These are phyloP conservation scores for Hordeum marinum DNA, from an alignment of 176 grass and related monocot genomes.

Conservation along the genomic window DNA sequence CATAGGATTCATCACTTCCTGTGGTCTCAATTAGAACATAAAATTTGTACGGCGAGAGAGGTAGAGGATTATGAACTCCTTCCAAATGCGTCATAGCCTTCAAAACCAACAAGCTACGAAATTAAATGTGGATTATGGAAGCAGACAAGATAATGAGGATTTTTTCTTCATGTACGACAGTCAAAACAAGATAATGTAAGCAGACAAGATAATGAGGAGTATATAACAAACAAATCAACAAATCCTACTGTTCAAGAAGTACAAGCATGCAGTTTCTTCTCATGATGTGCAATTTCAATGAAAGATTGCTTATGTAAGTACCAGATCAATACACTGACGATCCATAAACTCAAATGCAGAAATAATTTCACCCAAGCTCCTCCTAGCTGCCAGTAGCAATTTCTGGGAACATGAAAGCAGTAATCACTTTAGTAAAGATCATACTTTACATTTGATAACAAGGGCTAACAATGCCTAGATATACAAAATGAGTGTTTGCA, in stretches of 20 bases:
- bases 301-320: constrained; percentile 14
- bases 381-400: constrained; percentile 79
- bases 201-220: constrained; percentile 9
- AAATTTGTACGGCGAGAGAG: constrained; percentile 54
- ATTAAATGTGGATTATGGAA: constrained; percentile 26
- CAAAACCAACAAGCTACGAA: constrained; percentile 37
- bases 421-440: constrained; percentile 22
- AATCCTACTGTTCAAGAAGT: constrained; percentile 1
- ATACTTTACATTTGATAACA: constrained; percentile 15
- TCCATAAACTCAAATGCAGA: constrained; percentile 99
- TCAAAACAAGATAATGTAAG: constrained; percentile 27
- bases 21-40: constrained; percentile 94
- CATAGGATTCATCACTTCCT: constrained; percentile 88
- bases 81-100: constrained; percentile 83
- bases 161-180: constrained; percentile 2
- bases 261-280: not conserved
- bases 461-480: not conserved
- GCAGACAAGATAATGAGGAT: constrained; percentile 12
- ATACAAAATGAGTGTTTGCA: constrained; percentile 15
- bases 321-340: constrained; percentile 82
- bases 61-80: constrained; percentile 84
- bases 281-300: not conserved
- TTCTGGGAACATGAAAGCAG: constrained; percentile 56
- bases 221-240: not conserved
- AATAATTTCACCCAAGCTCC: constrained; percentile 80